phyloP scores from a whole-genome alignment of 176 grass and related monocot species.

The Chrysopogon serrulatus region DNA sequence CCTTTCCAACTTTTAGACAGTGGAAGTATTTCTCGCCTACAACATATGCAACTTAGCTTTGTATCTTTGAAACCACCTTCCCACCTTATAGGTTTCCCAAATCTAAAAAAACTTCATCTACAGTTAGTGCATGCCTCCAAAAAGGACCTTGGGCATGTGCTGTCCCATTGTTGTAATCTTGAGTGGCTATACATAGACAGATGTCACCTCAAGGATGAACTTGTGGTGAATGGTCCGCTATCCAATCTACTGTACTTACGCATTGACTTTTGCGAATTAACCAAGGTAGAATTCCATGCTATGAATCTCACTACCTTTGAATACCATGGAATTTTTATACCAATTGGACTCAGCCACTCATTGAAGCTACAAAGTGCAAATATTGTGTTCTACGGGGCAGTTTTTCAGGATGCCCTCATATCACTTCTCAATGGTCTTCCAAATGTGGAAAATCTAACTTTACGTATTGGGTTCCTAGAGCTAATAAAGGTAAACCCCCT shows the following conservation, averaged over 20 bases:
- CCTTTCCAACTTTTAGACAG: not conserved
- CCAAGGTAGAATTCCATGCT: not conserved
- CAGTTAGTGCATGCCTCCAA: not conserved
- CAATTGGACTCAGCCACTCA: not conserved
- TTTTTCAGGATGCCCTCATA: not conserved
- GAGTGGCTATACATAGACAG: not conserved
- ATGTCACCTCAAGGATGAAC: not conserved
- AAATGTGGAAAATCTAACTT: not conserved
- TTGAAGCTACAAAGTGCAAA: not conserved
- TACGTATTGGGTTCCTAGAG: not conserved
- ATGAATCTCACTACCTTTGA: too few relatives aligned
- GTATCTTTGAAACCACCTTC: not conserved
- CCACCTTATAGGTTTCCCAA: not conserved
- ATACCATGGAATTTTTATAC: not conserved
- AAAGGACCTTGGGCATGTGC: not conserved
- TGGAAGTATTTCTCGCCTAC: not conserved
- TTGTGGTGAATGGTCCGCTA: not conserved
- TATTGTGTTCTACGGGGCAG: not conserved
- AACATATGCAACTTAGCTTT: not conserved
- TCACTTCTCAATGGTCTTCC: conserved; percentile 1
- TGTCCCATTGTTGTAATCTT: not conserved
- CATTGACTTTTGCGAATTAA: not conserved
- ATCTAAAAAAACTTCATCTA: not conserved
- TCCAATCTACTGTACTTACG: not conserved
- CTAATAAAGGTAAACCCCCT: not conserved